phyloP scores from a whole-genome alignment of 306 rosid genomes.

The Prunus mongolica region DNA sequence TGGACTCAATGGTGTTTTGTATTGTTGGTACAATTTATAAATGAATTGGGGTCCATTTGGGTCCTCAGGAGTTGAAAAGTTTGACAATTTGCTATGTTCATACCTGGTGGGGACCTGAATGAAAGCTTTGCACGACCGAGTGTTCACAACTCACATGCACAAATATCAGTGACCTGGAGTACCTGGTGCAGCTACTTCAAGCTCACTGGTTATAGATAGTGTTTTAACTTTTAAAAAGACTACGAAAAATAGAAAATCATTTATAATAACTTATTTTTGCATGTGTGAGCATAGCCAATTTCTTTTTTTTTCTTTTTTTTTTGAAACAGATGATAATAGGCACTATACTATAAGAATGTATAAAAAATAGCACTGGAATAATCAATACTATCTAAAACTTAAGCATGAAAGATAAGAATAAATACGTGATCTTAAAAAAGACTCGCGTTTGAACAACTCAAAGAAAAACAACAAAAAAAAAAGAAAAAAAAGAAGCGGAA shows the following conservation, averaged over 20 bases:
- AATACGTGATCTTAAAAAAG: too few species aligned
- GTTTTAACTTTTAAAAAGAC: background rate
- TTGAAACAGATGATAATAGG: too few species aligned
- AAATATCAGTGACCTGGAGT: background rate
- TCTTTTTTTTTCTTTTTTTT: too few species aligned
- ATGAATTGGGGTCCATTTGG: background rate
- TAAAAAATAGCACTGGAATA: too few species aligned
- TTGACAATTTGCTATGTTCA: background rate
- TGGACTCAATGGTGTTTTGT: background rate
- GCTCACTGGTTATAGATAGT: background rate
- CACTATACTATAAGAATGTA: too few species aligned
- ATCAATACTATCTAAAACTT: too few species aligned
- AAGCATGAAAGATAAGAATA: too few species aligned
- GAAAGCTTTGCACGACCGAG: background rate
- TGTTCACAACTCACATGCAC: constrained; percentile 6
- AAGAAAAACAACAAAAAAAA: too few species aligned
- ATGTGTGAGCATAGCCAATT: background rate
- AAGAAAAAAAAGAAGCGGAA: too few species aligned
- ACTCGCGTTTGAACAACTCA: too few species aligned
- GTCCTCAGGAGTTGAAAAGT: background rate
- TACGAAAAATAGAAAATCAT: background rate
- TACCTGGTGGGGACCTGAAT: background rate
- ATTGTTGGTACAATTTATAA: background rate
- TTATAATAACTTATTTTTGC: background rate
- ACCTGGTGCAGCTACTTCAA: background rate